Conservation (phyloP, 805 yeast species). For the Sungouiella thailandica region DNA sequence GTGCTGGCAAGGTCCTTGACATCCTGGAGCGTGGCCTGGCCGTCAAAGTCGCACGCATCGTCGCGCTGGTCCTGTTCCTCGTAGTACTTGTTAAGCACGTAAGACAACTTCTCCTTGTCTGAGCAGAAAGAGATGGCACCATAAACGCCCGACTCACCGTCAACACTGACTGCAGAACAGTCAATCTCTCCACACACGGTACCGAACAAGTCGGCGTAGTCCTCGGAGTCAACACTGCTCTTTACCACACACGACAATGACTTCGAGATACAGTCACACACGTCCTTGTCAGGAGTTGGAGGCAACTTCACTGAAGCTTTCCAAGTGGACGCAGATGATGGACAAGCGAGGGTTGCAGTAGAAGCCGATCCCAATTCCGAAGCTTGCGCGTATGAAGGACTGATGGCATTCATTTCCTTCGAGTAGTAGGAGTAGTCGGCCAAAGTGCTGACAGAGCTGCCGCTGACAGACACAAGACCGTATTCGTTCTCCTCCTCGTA, state of each 20-base stretch:
- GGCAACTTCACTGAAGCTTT: constrained; percentile 64
- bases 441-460: constrained; percentile 51
- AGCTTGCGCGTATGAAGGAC: constrained; percentile 39
- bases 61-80: constrained; percentile 8
- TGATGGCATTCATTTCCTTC: constrained; percentile 26
- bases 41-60: constrained; percentile 16
- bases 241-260: constrained; percentile 59
- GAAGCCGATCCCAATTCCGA: constrained; percentile 18
- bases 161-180: constrained; percentile 57
- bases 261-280: constrained; percentile 59
- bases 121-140: constrained; percentile 74
- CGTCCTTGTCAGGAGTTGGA: constrained; percentile 66
- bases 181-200: constrained; percentile 53
- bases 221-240: constrained; percentile 46
- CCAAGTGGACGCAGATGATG: constrained; percentile 55
- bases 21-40: constrained; percentile 50
- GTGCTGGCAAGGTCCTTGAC: constrained; percentile 26
- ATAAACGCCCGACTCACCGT: constrained; percentile 63
- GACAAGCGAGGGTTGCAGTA: constrained; percentile 50
- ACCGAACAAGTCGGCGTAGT: constrained; percentile 57
- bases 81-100: constrained; percentile 61
- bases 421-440: constrained; percentile 45
- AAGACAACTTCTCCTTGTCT: constrained; percentile 59
- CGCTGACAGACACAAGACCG: constrained; percentile 63
- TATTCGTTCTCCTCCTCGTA: constrained; percentile 79